Percentiles rank a stretch among this genome's conserved stretches.
Conservation (phyloP, 306 rosid species). For the Mimosa bimucronata region DNA sequence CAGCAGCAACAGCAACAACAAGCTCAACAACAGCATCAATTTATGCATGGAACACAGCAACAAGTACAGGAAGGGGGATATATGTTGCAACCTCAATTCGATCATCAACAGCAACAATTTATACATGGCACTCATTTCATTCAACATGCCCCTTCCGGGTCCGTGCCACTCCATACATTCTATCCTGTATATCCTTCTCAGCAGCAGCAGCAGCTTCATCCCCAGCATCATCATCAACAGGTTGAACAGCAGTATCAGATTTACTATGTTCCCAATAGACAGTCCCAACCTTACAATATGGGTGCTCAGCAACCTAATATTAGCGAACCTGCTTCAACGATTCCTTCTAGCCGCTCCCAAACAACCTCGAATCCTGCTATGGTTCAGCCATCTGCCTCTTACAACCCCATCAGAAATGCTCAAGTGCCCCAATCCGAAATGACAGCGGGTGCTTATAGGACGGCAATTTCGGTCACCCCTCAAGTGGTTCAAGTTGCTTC, state of each 20-base stretch:
- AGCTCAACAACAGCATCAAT: slow-evolving; percentile 63
- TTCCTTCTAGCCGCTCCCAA: slow-evolving; percentile 64
- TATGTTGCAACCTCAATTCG: slow-evolving; percentile 75
- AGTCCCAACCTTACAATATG: slow-evolving; percentile 70
- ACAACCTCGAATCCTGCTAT: slow-evolving; percentile 59
- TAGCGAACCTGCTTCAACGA: slow-evolving; percentile 54
- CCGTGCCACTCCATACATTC: slow-evolving; percentile 60
- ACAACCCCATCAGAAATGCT: slow-evolving; percentile 66
- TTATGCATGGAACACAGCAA: slow-evolving; percentile 66
- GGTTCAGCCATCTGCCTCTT: slow-evolving; percentile 53
- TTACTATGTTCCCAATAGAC: slow-evolving; percentile 81
- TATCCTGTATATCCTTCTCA: slow-evolving; percentile 89
- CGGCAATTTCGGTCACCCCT: slow-evolving; percentile 60
- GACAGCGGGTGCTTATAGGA: slow-evolving; percentile 67
- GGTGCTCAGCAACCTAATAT: slow-evolving; percentile 69
- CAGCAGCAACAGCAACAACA: slow-evolving; percentile 32
- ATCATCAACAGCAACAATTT: slow-evolving; percentile 61
- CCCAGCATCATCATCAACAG: slow-evolving; percentile 60
- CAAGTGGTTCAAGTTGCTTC: slow-evolving; percentile 79
- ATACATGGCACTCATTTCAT: slow-evolving; percentile 80
- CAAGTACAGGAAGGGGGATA: slow-evolving; percentile 52
- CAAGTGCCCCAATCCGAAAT: slow-evolving; percentile 71
- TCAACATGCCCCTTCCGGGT: slow-evolving; percentile 65
- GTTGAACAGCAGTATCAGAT: slow-evolving; percentile 69
- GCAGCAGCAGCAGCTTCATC: slow-evolving; percentile 67